These are phyloP conservation scores for Bacidia gigantensis DNA, from an alignment of 495 filamentous ascomycete species.

Conservation along the genomic window DNA sequence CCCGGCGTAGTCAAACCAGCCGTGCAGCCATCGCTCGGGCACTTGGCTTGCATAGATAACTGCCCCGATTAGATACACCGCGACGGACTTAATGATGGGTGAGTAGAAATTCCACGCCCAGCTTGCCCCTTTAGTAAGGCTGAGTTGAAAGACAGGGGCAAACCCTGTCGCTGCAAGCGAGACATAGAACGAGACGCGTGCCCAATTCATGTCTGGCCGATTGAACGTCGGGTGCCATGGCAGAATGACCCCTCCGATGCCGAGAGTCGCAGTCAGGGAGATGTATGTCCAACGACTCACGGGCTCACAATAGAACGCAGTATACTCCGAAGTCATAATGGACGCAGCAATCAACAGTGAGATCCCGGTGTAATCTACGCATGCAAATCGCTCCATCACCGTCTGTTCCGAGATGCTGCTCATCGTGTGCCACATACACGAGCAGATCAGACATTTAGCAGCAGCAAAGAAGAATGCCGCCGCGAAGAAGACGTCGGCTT, in stretches of 20 bases:
- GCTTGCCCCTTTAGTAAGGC: conserved; percentile 53
- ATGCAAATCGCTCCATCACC: conserved; percentile 89
- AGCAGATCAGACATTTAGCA: conserved; percentile 90
- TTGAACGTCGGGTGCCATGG: conserved; percentile 98
- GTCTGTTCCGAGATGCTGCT: conserved; percentile 81
- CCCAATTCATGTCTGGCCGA: conserved; percentile 79
- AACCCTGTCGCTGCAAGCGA: conserved; percentile 82
- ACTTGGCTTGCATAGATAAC: conserved; percentile 83
- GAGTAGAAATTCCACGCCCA: conserved; percentile 80
- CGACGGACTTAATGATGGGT: conserved; percentile 69
- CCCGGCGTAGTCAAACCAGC: conserved; percentile 86
- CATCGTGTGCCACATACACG: conserved; percentile 96
- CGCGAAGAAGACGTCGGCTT: conserved; percentile 74
- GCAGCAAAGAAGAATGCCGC: conserved; percentile 95
- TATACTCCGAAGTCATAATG: conserved; percentile 97
- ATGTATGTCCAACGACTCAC: conserved; percentile 80
- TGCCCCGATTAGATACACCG: conserved; percentile 77
- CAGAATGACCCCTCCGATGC: conserved; percentile 76
- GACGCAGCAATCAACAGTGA: conserved; percentile 90
- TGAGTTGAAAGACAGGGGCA: conserved; percentile 73
- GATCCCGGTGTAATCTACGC: conserved; percentile 97
- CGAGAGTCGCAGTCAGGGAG: conserved; percentile 61
- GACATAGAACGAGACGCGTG: conserved; percentile 83
- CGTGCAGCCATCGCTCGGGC: conserved; percentile 85
- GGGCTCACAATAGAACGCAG: conserved; percentile 96